Percentiles rank a stretch among this genome's conserved stretches.
phyloP scores from a whole-genome alignment of 2,329 filamentous ascomycete species.

The Didymella glomerata region DNA sequence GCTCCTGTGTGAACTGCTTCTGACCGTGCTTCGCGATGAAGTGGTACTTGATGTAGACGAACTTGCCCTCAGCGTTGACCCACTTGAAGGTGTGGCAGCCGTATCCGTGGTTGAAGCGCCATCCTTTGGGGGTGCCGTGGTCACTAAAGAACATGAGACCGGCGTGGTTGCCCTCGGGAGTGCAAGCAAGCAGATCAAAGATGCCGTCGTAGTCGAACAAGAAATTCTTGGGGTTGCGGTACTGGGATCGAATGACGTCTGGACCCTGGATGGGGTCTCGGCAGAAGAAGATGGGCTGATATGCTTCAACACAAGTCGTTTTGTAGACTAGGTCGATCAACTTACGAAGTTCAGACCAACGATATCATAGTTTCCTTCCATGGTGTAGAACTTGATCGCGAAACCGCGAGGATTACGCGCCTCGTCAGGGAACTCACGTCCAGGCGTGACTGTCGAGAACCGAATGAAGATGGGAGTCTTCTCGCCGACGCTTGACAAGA shows the following conservation, averaged over 20 bases:
- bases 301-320: not conserved
- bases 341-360: constrained; percentile 57
- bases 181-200: constrained; percentile 61
- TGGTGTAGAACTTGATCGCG: constrained; percentile 61
- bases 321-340: not conserved
- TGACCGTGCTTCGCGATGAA: constrained; percentile 59
- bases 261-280: constrained; percentile 59
- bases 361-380: constrained; percentile 60
- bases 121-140: constrained; percentile 59
- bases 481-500: constrained; percentile 52
- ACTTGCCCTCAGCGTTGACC: constrained; percentile 58
- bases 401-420: constrained; percentile 60
- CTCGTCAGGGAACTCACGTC: constrained; percentile 56
- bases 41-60: constrained; percentile 63
- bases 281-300: constrained; percentile 59
- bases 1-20: constrained; percentile 57
- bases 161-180: constrained; percentile 59
- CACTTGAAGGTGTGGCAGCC: constrained; percentile 60
- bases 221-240: constrained; percentile 59
- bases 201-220: constrained; percentile 59
- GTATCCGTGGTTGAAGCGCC: constrained; percentile 54
- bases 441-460: constrained; percentile 57
- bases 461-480: constrained; percentile 56
- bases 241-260: constrained; percentile 59
- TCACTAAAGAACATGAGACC: constrained; percentile 62